Evolutionary conservation across 2,329 filamentous ascomycete species (phyloP), one percentile per base, ranked within the genome.

Genomic region (Fusarium falciforme): DNA sequence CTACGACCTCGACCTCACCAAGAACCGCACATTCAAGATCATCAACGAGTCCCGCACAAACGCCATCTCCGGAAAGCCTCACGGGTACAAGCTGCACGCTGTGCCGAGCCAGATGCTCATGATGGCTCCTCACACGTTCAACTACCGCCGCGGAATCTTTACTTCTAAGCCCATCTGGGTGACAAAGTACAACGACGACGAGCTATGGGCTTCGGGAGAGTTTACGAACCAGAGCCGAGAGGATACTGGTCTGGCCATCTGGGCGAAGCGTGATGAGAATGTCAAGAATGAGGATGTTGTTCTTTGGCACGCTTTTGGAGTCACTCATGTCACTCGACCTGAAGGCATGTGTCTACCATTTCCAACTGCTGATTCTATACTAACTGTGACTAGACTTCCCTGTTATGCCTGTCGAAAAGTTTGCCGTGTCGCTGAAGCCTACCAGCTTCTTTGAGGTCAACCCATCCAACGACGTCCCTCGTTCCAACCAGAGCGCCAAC

Each of bases 241-340:
- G 14, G 85, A 87, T 61, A 77, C 77, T 3, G 86, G 86, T 0
- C 11, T 70, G 12, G 70, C 70, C 6, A n/a, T 57, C 8, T 68
- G 57, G 61, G 38, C 60, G 2, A 64, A 49, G 2, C 61, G 71
- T 6, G 44, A 73, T 4, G 88, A 90, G 47, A 80, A 83, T 72
- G 83, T 97, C 77, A 92, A 93, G 66, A 92, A 97, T 84, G 93
- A 91, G 2, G 93, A 97, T 80, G 84, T 96, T 31, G 94, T 97
- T 2, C 88, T 97, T 12, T 97, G 94, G 94, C 94, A 97, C 83
- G 96, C 94, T 0, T 97, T 97, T 78, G 94, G 94, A 49, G 86
- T 97, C 38, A 95, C 92, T 1, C 94, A 97, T 81, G 95, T 97
- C 85, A 72, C 71, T 10, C 31, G 69, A 14, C 71, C 71, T 11